Evolutionary conservation across 2,329 filamentous ascomycete genomes (phyloP).

Genomic region (Catunica adiposa): DNA sequence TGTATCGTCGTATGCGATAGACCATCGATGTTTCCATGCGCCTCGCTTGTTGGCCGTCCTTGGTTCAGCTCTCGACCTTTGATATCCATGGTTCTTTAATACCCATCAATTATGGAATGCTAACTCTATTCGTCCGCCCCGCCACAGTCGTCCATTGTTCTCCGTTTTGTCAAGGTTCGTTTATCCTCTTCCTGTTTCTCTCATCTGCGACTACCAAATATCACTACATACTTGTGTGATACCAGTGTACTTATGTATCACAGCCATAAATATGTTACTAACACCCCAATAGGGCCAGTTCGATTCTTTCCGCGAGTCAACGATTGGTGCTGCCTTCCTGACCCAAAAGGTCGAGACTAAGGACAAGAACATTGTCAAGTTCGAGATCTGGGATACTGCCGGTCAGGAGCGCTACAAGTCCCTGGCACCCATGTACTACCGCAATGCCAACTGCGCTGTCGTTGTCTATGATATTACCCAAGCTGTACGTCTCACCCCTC

Average conservation of each 20-base stretch:
- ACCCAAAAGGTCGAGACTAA: constrained; percentile 98
- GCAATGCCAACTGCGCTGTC: constrained; percentile 97
- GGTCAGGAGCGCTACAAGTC: constrained; percentile 99
- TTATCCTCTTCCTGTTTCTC: neutral
- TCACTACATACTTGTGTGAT: neutral
- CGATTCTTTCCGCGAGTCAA: constrained; percentile 90
- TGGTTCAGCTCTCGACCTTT: neutral
- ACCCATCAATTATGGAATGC: too few relatives aligned
- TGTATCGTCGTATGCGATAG: neutral
- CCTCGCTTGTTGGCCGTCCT: constrained; percentile 4
- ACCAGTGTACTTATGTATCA: neutral
- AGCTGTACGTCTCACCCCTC: constrained; percentile 52
- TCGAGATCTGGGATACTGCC: constrained; percentile 98
- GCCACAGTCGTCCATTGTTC: constrained; percentile 76
- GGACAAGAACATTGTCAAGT: constrained; percentile 96
- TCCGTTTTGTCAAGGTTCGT: constrained; percentile 91
- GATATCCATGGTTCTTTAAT: neutral
- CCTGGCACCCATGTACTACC: constrained; percentile 97
- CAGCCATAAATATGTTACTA: neutral
- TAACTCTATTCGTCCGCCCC: too few relatives aligned
- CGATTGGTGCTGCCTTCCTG: constrained; percentile 94
- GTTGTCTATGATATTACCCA: constrained; percentile 99
- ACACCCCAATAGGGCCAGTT: constrained; percentile 68
- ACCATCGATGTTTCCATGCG: neutral
- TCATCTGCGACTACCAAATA: neutral